These are phyloP conservation scores for Gnetum montanum DNA, from an alignment of 75 land plant species.

Conservation along the genomic window DNA sequence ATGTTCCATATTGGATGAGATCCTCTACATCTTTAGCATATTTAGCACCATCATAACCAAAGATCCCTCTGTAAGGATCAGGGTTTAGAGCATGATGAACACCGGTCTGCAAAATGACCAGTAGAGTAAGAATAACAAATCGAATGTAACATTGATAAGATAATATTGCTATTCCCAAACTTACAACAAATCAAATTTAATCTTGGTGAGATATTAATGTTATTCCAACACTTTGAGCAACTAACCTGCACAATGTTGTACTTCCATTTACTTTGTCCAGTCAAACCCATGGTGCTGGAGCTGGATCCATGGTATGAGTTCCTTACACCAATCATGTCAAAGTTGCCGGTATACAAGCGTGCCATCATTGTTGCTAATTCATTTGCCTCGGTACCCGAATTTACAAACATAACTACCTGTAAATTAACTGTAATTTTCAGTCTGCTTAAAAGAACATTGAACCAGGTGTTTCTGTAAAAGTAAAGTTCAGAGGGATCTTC, in stretches of 20 bases:
- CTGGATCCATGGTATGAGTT: constrained; percentile 95
- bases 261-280: constrained; percentile 79
- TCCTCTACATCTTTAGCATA: constrained; percentile 90
- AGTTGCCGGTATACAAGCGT: constrained; percentile 71
- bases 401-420: constrained; percentile 89
- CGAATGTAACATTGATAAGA: background rate
- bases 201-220: background rate
- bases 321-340: constrained; percentile 77
- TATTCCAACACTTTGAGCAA: background rate
- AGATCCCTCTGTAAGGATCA: constrained; percentile 79
- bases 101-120: constrained; percentile 44
- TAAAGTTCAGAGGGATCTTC: background rate
- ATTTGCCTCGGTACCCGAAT: constrained; percentile 96
- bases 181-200: background rate
- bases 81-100: constrained; percentile 94
- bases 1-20: constrained; percentile 70
- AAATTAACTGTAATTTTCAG: background rate
- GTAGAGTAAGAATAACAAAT: background rate
- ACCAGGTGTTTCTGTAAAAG: background rate
- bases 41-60: constrained; percentile 80
- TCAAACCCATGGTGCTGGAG: constrained; percentile 85
- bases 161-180: background rate
- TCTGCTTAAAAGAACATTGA: background rate
- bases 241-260: constrained; percentile 73
- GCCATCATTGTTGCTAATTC: constrained; percentile 94